Percentiles rank a stretch among this genome's conserved stretches.
These are phyloP conservation scores for Fusarium sp. DNA, from an alignment of 2,329 filamentous ascomycete genomes.

Conservation along the genomic window DNA sequence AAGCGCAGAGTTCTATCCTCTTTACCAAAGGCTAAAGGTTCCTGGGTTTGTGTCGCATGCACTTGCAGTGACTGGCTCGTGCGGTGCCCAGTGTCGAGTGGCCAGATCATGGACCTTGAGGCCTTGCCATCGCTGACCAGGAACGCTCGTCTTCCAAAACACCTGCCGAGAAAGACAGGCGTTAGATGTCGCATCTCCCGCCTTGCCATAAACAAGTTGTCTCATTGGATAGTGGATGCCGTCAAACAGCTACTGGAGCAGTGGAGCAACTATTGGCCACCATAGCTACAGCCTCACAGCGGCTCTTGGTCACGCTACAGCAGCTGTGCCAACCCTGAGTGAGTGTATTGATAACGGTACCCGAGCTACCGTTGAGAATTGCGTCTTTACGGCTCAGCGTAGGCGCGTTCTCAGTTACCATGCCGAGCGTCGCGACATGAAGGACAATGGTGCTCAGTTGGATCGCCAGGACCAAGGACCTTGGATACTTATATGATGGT, in stretches of 20 bases:
- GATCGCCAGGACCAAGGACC: background rate
- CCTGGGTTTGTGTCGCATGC: too few relatives aligned
- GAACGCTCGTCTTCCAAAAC: background rate
- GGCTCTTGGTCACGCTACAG: background rate
- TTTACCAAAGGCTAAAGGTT: conserved; percentile 8
- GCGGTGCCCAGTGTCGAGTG: background rate
- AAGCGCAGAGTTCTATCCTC: conserved; percentile 15
- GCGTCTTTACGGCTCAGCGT: background rate
- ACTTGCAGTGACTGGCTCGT: background rate
- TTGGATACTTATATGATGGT: background rate
- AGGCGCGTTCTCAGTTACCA: background rate
- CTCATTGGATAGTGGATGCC: background rate
- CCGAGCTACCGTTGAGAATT: background rate
- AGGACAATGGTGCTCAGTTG: background rate
- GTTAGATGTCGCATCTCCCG: background rate
- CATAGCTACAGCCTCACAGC: background rate
- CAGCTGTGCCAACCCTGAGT: background rate
- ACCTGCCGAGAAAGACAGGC: background rate
- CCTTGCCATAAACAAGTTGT: background rate
- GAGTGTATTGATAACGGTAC: background rate
- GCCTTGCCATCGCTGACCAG: background rate
- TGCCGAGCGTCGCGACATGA: background rate
- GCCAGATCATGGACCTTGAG: background rate
- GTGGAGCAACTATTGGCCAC: background rate
- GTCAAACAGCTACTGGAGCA: background rate